Conservation (phyloP, 1,284 basidiomycete genomes). For the Cutaneotrichosporon arboriforme region DNA sequence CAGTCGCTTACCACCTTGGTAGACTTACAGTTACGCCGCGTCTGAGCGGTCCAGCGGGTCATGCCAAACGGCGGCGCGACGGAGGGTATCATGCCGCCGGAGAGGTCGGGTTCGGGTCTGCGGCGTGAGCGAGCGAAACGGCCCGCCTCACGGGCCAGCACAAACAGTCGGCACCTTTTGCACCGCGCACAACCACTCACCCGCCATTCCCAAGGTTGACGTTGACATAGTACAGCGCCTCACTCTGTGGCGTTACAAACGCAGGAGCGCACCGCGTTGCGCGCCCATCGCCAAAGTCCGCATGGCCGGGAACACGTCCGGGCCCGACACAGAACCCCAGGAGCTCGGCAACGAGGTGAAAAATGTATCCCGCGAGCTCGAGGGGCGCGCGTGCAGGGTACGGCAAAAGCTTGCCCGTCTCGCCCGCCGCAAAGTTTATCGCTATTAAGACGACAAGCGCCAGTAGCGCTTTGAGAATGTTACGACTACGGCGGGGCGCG, state of each 20-base stretch:
- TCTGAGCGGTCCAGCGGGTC: conserved; percentile 61
- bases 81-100: conserved; percentile 38
- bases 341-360: neutral
- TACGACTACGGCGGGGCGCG: too few relatives aligned
- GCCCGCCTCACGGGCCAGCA: too few relatives aligned
- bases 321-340: neutral
- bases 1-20: too few relatives aligned
- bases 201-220: conserved; percentile 40
- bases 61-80: conserved; percentile 69
- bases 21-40: conserved; percentile 35
- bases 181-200: conserved; percentile 20
- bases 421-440: too few relatives aligned
- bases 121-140: neutral
- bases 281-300: conserved; percentile 38
- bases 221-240: conserved; percentile 31
- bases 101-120: conserved; percentile 5
- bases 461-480: too few relatives aligned
- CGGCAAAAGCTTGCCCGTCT: too few relatives aligned
- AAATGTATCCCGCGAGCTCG: too few relatives aligned
- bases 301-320: conserved; percentile 22
- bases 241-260: conserved; percentile 24
- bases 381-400: too few relatives aligned
- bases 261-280: conserved; percentile 8
- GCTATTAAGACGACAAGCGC: too few relatives aligned
- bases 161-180: neutral